These are phyloP conservation scores for Cladosporium colombiae DNA, from an alignment of 2,329 filamentous ascomycete genomes.

Conservation along the genomic window DNA sequence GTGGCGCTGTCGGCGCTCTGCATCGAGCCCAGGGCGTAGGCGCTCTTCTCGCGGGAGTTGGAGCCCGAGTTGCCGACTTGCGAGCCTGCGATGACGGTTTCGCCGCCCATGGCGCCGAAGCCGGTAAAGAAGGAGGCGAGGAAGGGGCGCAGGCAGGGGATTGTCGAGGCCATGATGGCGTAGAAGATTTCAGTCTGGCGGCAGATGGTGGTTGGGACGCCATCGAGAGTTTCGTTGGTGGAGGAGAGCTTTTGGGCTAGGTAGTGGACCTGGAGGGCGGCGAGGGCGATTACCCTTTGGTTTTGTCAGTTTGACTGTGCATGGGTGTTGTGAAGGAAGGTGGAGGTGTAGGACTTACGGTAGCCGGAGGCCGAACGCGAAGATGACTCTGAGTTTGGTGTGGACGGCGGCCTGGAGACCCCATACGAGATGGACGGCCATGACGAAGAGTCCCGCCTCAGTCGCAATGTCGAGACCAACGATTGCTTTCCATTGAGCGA, in stretches of 20 bases:
- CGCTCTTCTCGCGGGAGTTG: not conserved
- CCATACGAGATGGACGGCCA: conserved; percentile 17
- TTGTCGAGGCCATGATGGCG: conserved; percentile 40
- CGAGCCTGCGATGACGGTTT: conserved; percentile 19
- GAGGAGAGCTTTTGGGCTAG: conserved; percentile 36
- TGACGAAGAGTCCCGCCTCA: not conserved
- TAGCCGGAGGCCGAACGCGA: conserved; percentile 14
- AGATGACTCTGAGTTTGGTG: conserved; percentile 13
- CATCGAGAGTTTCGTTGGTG: conserved; percentile 41
- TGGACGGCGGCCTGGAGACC: conserved; percentile 14
- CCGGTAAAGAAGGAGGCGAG: conserved; percentile 40
- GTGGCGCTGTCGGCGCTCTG: conserved; percentile 5
- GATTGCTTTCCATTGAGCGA: conserved; percentile 42
- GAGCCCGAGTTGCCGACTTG: conserved; percentile 15
- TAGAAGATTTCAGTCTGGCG: conserved; percentile 41
- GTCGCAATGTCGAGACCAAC: conserved; percentile 43
- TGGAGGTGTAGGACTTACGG: conserved; percentile 32
- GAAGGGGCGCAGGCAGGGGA: conserved; percentile 42
- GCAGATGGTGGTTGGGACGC: conserved; percentile 39
- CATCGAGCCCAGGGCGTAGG: conserved; percentile 14
- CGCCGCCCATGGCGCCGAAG: conserved; percentile 28
- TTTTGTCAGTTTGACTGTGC: conserved; percentile 13
- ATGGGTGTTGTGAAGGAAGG: not conserved
- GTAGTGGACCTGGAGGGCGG: conserved; percentile 43
- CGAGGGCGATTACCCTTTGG: conserved; percentile 43